Base-by-base conservation (phyloP, 169 alveolate genomes). In the Plasmodium inui region DNA sequence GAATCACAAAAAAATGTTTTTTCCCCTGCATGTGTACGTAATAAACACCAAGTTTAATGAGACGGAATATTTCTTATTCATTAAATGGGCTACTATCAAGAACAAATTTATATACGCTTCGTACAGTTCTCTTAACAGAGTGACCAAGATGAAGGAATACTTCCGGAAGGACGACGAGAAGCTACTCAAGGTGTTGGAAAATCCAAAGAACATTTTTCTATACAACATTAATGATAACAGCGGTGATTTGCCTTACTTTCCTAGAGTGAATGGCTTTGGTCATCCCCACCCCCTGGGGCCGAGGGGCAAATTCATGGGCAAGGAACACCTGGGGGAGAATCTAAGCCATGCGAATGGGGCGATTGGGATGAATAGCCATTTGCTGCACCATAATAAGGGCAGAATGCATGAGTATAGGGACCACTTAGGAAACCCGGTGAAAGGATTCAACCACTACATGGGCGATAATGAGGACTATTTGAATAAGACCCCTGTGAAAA, bases 61-160 rank as follows among this genome's bases (percentile, higher is more conserved):
- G 12, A 79, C 22, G 44, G 94, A 88, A 39, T 88, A 88, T 79
- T 88, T 88, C n/a, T 67, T 88, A 61, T 88, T 88, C 71, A 88
- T 88, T 26, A 88, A 88, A 57, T 88, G 94, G 94, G 94, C 89
- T 10, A 88, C 94, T 14, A 88, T 88, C 39, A 88, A 88, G 71
- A 88, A 88, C 81, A 78, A 89, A 1, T 88, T 78, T 88, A 41
- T 88, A 19, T 88, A 88, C 55, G 57, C 94, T 14, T 88, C 94
- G 67, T 88, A 88, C 70, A 88, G 82, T 78, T 88, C 94, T 55
- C 74, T 88, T 39, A 88, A 88, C 70, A 53, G 81, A 39, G 94
- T 88, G 28, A 34, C 94, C 8, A 88, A 88, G 46, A 88, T 88
- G 89, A 88, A 88, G 46, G 94, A 88, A 17, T 88, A 88, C 50